Percentiles rank a stretch among this genome's conserved stretches.
Conservation (phyloP, 805 yeast genomes). For the Sugiyamaella smithiae region DNA sequence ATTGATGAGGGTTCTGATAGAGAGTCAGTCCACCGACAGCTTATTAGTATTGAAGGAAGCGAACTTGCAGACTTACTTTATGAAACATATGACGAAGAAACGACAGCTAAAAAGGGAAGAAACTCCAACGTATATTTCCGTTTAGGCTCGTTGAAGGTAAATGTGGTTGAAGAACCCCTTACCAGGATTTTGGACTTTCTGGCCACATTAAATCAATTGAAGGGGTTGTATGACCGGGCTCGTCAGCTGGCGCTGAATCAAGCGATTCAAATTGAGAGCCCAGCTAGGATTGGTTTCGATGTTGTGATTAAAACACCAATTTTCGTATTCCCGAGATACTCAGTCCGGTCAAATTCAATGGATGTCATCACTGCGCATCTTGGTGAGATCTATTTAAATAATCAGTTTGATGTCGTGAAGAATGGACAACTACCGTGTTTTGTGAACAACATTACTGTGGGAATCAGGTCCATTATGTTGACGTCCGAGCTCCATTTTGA, state of each 20-base stretch:
- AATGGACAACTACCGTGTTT: slow-evolving; percentile 20
- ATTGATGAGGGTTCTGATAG: slow-evolving; percentile 54
- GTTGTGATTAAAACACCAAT: slow-evolving; percentile 77
- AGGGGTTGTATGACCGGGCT: slow-evolving; percentile 82
- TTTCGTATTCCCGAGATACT: slow-evolving; percentile 65
- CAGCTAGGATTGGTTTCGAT: slow-evolving; percentile 66
- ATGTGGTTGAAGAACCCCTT: slow-evolving; percentile 79
- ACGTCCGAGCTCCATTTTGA: slow-evolving; percentile 56
- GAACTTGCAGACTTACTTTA: slow-evolving; percentile 78
- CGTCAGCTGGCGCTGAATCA: slow-evolving; percentile 85
- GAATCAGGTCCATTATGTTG: slow-evolving; percentile 70
- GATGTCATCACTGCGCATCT: slow-evolving; percentile 69
- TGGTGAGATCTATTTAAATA: slow-evolving; percentile 77
- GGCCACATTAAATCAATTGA: slow-evolving; percentile 78
- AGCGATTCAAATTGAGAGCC: slow-evolving; percentile 55
- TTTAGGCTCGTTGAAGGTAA: slow-evolving; percentile 72
- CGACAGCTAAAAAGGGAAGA: slow-evolving; percentile 39
- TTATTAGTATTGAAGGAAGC: slow-evolving; percentile 77
- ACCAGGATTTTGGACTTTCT: slow-evolving; percentile 63
- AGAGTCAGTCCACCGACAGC: slow-evolving; percentile 57
- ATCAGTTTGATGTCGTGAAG: slow-evolving; percentile 45
- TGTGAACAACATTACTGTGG: slow-evolving; percentile 60
- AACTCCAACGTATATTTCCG: slow-evolving; percentile 58
- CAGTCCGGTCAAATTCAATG: slow-evolving; percentile 41
- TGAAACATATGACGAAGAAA: slow-evolving; percentile 67